Conservation (phyloP, 139 green algal species). For the Pseudopediastrum boryanum region DNA sequence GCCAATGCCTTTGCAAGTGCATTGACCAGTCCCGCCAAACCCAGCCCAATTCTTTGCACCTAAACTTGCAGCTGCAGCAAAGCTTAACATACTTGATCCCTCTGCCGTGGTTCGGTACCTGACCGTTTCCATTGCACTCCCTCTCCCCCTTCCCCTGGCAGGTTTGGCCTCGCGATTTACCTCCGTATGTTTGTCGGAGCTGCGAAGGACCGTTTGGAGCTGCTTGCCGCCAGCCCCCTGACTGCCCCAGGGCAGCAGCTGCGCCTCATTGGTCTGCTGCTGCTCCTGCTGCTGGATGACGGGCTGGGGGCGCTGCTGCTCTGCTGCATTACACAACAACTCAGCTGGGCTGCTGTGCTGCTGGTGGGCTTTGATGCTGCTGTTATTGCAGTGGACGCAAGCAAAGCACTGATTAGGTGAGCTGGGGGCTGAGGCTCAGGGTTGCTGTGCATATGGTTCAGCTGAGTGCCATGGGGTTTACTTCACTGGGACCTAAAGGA, state of each 20-base stretch:
- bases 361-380: constrained; percentile 51
- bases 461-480: too few species aligned
- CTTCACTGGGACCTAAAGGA: too few species aligned
- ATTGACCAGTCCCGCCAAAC: too few species aligned
- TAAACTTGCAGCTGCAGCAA: too few species aligned
- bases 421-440: constrained; percentile 1
- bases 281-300: constrained; percentile 41
- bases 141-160: not conserved
- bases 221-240: constrained; percentile 29
- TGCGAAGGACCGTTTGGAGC: constrained; percentile 50
- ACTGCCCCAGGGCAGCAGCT: not conserved
- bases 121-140: not conserved
- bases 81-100: too few species aligned
- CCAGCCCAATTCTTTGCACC: too few species aligned
- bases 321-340: not conserved
- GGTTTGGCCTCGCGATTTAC: constrained; percentile 49
- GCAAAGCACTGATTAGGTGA: constrained; percentile 47
- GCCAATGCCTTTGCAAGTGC: too few species aligned
- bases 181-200: constrained; percentile 52
- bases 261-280: constrained; percentile 45
- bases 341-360: constrained; percentile 33
- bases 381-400: constrained; percentile 39
- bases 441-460: not conserved
- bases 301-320: not conserved
- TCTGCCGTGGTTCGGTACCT: too few species aligned